These are phyloP conservation scores for Plasmopara viticola DNA, from an alignment of 352 stramenopile genomes.

Conservation along the genomic window DNA sequence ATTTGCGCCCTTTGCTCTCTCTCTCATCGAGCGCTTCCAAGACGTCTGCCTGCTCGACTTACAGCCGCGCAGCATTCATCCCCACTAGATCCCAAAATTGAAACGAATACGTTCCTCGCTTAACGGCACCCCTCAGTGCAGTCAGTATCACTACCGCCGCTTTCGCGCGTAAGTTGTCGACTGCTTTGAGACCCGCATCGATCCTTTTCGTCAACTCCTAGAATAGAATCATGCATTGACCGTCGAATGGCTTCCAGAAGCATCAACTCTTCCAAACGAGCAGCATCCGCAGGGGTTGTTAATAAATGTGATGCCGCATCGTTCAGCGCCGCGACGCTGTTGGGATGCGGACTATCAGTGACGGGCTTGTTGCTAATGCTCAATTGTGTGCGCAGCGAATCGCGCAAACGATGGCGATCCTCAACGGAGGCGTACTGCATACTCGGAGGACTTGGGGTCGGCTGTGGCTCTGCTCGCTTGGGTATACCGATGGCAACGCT, in stretches of 20 bases:
- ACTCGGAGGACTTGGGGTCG: conserved; percentile 8
- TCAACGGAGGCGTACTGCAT: conserved; percentile 65
- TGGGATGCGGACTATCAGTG: conserved; percentile 44
- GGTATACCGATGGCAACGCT: conserved; percentile 35
- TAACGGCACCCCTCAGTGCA: conserved; percentile 28
- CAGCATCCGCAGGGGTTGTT: conserved; percentile 45
- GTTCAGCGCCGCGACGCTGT: conserved; percentile 32
- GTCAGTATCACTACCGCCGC: conserved; percentile 21
- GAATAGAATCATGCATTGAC: conserved; percentile 60
- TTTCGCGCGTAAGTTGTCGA: conserved; percentile 13
- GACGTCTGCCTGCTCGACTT: conserved; percentile 12
- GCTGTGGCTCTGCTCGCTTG: conserved; percentile 12
- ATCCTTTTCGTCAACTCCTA: conserved; percentile 32
- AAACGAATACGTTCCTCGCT: conserved; percentile 1
- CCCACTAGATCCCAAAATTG: not conserved
- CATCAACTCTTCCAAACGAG: conserved; percentile 72
- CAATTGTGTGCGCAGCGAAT: conserved; percentile 64
- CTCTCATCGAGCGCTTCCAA: conserved; percentile 1
- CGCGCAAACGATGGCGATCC: conserved; percentile 64
- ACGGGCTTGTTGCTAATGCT: conserved; percentile 51
- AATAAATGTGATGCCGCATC: conserved; percentile 31
- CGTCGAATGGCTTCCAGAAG: conserved; percentile 76
- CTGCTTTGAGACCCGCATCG: conserved; percentile 20
- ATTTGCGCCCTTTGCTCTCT: conserved; percentile 15
- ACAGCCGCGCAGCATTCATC: conserved; percentile 14